Base-by-base conservation (phyloP, 2,329 filamentous ascomycete genomes). In the Colletotrichum higginsianum region DNA sequence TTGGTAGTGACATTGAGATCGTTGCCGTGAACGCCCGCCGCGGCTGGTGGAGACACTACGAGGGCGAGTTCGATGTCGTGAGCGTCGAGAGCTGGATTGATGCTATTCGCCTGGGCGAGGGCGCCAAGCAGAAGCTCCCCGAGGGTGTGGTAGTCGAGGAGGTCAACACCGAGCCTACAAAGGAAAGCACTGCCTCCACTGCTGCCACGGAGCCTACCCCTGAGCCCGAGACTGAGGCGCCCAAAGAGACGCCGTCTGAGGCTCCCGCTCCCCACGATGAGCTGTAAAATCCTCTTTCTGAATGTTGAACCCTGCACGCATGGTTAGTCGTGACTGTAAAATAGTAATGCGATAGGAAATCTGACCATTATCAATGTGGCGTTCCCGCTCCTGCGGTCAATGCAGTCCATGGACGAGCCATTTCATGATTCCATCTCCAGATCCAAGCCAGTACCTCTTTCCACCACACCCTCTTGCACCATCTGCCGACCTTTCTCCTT, bases 61-160 rank as follows among this genome's bases (percentile, higher is more conserved):
- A 89, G 58, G 90, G 88, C 3, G 84, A 88, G 53, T 91, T 90
- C 55, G 89, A 88, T 66, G 79, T 86, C 30, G 85, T 88, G 65
- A 88, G 87, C 35, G 84, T 99, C 40, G 94, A 98, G 83, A 84
- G 85, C 73, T 99, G 96, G 94, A 90, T 99, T 71, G 96, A 99
- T 78, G 88, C 90, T n/a, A 94, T 98, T 73, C 91, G 94, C 47
- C 88, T 99, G 86, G 94, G 95, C 63, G 96, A 98, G 79, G 93
- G 94, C 2, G 84, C 88, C 71, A 98, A 96, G 86, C 87, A 91
- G 77, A 93, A 91, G 83, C 80, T 96, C 52, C 93, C 93, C 0
- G 87, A 89, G 70, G 88, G 86, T 2, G 77, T 94, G 53, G 78
- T 92, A 42, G 83, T 84, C 18, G 80, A 82, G 7, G 68, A 71